phyloP scores from a whole-genome alignment of 2,329 filamentous ascomycete genomes.

The Diaporthe velutina region DNA sequence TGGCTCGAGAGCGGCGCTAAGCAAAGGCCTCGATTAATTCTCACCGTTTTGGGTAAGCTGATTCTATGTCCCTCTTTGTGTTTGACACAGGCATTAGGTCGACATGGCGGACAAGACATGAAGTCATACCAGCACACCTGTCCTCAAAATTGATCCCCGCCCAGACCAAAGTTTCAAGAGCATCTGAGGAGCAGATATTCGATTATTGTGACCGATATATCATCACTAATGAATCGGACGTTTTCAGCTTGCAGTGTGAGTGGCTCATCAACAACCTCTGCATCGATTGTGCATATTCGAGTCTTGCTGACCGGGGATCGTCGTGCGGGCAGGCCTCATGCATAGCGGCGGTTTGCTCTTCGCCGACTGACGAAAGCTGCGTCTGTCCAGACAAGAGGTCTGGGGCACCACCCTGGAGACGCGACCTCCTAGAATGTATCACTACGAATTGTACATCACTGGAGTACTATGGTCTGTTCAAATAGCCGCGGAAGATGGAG shows the following conservation, averaged over 20 bases:
- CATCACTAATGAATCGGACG: not conserved
- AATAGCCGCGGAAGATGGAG: no score
- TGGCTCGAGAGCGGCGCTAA: constrained; percentile 13
- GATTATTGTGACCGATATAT: not conserved
- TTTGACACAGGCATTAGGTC: not conserved
- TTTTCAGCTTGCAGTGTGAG: not conserved
- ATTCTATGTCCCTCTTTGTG: not conserved
- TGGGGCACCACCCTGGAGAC: not conserved
- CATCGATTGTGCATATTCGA: not conserved
- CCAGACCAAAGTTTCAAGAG: not conserved
- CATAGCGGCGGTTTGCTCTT: not conserved
- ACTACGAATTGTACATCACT: not conserved
- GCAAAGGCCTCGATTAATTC: not conserved
- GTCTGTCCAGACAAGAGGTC: not conserved
- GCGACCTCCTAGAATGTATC: not conserved
- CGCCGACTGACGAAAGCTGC: constrained; percentile 1
- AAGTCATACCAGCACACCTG: not conserved
- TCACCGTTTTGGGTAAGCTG: constrained; percentile 17
- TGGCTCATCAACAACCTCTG: not conserved
- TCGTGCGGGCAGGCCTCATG: not conserved
- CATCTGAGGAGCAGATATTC: not conserved
- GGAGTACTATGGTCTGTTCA: constrained; percentile 9
- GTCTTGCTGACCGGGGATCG: not conserved
- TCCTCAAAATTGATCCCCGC: not conserved
- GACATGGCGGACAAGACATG: not conserved